Conservation (phyloP, 164 flowering plant species). For the Cinnamomum chago region DNA sequence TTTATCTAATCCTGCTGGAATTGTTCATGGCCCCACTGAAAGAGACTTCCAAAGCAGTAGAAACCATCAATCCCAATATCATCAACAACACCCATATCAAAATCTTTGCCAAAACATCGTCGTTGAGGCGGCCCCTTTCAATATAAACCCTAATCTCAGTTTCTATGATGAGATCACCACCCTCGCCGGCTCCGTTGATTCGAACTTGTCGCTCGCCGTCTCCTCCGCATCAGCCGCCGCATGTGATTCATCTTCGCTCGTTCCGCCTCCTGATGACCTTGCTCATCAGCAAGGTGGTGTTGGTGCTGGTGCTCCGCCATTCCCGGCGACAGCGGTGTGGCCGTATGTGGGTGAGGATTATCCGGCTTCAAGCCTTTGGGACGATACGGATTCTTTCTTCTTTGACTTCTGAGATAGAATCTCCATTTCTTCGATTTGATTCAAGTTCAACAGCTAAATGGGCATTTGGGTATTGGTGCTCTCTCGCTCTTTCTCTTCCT, state of each 20-base stretch:
- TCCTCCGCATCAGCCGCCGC: conserved; percentile 11
- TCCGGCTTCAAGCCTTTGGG: conserved; percentile 49
- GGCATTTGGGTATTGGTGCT: neutral
- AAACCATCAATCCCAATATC: conserved; percentile 5
- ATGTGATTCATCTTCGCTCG: conserved; percentile 14
- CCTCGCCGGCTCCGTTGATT: conserved; percentile 37
- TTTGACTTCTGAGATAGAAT: conserved; percentile 36
- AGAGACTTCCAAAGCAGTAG: neutral
- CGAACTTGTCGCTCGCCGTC: conserved; percentile 34
- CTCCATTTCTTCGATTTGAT: neutral
- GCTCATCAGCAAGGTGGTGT: neutral
- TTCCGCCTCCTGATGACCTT: neutral
- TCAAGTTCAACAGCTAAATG: neutral
- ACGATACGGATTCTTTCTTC: conserved; percentile 48
- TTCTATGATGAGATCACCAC: conserved; percentile 35
- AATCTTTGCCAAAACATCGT: conserved; percentile 3
- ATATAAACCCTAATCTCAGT: conserved; percentile 10
- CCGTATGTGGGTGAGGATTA: conserved; percentile 44
- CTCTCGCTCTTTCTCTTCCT: neutral
- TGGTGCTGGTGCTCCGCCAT: conserved; percentile 15
- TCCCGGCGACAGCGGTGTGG: conserved; percentile 39
- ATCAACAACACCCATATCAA: neutral
- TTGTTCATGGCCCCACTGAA: neutral
- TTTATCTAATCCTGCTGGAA: neutral
- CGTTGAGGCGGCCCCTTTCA: neutral